A percentile compares a stretch with the other conserved stretches of the same genome.
Conservation (phyloP, 1,139 yeast genomes). For the Taphrina confusa region DNA sequence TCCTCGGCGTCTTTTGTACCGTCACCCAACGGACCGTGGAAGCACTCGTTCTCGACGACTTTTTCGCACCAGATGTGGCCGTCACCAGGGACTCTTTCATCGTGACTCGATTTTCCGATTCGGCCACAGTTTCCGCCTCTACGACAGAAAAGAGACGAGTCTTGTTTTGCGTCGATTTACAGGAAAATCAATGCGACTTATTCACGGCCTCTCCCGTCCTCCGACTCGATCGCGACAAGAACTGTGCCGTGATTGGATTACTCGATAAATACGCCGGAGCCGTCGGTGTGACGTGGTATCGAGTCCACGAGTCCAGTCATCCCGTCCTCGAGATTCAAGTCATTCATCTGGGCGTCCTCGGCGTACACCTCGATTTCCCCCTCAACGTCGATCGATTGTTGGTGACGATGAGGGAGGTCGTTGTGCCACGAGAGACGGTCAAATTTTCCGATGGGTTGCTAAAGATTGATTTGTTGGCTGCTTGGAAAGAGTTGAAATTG, state of each 20-base stretch:
- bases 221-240: not conserved
- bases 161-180: not conserved
- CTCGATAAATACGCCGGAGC: constrained; percentile 15
- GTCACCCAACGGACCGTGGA: not conserved
- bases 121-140: not conserved
- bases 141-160: not conserved
- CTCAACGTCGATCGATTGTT: not conserved
- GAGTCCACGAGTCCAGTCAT: constrained; percentile 2
- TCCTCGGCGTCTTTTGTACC: constrained; percentile 10
- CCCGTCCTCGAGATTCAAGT: constrained; percentile 16
- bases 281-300: constrained; percentile 6
- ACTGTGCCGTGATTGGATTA: constrained; percentile 12
- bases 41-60: not conserved
- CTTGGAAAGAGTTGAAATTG: constrained; percentile 5
- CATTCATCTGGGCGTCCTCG: constrained; percentile 11
- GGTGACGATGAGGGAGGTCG: constrained; percentile 15
- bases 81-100: not conserved
- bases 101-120: not conserved
- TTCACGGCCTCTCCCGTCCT: constrained; percentile 9
- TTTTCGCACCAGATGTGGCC: not conserved
- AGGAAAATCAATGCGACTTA: not conserved
- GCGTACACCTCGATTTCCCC: constrained; percentile 6
- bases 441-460: not conserved
- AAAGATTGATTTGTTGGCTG: constrained; percentile 1
- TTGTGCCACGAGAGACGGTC: constrained; percentile 3